Percentiles rank a stretch among this genome's conserved stretches.
These are phyloP conservation scores for Hypsizygus ulmarius DNA, from an alignment of 1,284 basidiomycete species.

Conservation along the genomic window DNA sequence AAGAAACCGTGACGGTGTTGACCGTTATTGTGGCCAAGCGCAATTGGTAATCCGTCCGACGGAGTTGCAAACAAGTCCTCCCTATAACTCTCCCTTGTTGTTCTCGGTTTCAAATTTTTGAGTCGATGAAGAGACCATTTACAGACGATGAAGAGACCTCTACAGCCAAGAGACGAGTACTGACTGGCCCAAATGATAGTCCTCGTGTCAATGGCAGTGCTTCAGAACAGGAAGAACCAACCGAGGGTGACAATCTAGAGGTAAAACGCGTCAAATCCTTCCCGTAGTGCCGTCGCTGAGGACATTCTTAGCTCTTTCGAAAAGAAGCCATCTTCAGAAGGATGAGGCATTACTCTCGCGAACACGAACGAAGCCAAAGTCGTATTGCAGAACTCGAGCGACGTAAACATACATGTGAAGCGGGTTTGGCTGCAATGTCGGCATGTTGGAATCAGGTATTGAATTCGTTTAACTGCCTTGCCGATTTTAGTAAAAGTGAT, in stretches of 20 bases:
- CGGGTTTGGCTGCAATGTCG: conserved; percentile 76
- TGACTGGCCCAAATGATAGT: conserved; percentile 54
- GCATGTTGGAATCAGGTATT: conserved; percentile 89
- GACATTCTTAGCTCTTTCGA: conserved; percentile 57
- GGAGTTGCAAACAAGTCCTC: conserved; percentile 36
- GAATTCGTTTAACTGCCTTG: conserved; percentile 3
- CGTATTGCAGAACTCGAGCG: conserved; percentile 74
- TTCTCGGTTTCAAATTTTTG: conserved; percentile 25
- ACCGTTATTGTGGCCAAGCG: conserved; percentile 5
- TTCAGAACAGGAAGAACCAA: conserved; percentile 51
- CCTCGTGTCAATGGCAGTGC: conserved; percentile 57
- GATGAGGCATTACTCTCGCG: conserved; percentile 88
- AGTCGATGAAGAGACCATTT: conserved; percentile 63
- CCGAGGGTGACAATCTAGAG: conserved; percentile 68
- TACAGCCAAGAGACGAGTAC: conserved; percentile 63
- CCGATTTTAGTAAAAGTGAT: conserved; percentile 4
- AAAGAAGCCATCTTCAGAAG: conserved; percentile 92
- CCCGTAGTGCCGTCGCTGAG: conserved; percentile 19
- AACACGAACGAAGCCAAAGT: conserved; percentile 68
- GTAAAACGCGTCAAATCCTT: conserved; percentile 38
- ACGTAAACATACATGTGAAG: conserved; percentile 72
- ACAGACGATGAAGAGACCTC: conserved; percentile 51
- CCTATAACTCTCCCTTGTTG: conserved; percentile 22
- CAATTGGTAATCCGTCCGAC: conserved; percentile 37
- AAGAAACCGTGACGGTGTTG: not conserved